Base-by-base conservation (phyloP, 495 filamentous ascomycete species). In the Bombardia bombarda region DNA sequence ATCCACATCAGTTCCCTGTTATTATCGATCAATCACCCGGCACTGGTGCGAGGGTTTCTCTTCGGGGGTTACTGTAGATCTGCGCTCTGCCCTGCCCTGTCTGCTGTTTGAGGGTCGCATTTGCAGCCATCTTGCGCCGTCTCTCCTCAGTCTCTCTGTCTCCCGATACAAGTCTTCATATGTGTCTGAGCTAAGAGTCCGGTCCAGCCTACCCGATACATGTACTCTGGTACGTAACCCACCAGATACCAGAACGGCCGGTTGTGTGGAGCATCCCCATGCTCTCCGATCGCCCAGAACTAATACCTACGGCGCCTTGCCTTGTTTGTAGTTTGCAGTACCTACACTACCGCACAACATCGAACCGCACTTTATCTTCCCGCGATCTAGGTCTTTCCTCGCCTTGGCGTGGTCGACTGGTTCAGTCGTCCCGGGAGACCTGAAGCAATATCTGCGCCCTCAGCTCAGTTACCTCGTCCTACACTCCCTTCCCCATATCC, bases 201-300 rank as follows among this genome's bases (percentile, higher is more conserved):
- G 16, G 10, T 20, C 23, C 36, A 43, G 21, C 21, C n/a, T n/a
- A n/a, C n/a, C n/a, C n/a, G n/a, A n/a, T n/a, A n/a, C n/a, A n/a
- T n/a, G n/a, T n/a, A n/a, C 40, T 30, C 42, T 55, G 50, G 56
- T 59, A 59, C 50, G 55, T 61, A 52, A 28, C 43, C 48, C 42
- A 42, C 49, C 41, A 42, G 19, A 38, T 28, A 51, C 47, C 31
- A 43, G 37, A 14, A 38, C 44, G 50, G 43, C 47, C 35, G 52
- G 42, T 37, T 36, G 19, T 50, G 52, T 56, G 56, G 58, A 55
- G 58, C 38, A 42, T 14, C 43, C 40, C 43, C 40, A 42, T 23
- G 24, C 35, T 36, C 40, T 32, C 46, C 47, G 50, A 52, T 53
- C 47, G 45, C 32, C 45, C 32, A 47, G 31, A 35, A 53, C 58